These are phyloP conservation scores for Floccularia luteovirens DNA, from an alignment of 768 basidiomycete species.

Conservation along the genomic window DNA sequence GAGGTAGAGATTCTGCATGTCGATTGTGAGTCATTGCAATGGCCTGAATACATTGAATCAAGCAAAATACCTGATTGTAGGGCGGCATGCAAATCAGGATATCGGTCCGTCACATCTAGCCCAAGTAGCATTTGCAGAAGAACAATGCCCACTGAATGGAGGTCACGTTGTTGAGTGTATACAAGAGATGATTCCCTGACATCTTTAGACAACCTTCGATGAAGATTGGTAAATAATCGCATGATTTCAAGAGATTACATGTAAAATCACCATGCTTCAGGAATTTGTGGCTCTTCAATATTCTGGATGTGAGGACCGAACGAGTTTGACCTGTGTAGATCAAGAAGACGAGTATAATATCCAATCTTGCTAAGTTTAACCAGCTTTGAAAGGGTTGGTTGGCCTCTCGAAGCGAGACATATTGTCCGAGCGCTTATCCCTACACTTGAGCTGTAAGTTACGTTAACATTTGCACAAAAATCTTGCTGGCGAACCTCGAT, in stretches of 20 bases:
- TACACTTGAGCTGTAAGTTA: conserved; percentile 13
- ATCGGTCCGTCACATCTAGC: conserved; percentile 52
- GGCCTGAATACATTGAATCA: background rate
- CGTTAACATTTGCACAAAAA: background rate
- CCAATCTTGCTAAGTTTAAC: conserved; percentile 71
- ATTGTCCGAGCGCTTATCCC: conserved; percentile 55
- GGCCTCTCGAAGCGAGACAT: conserved; percentile 48
- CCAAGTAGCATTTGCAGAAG: conserved; percentile 86
- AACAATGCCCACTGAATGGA: conserved; percentile 75
- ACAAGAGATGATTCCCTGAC: conserved; percentile 64
- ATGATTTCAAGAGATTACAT: background rate
- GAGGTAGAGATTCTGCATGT: conserved; percentile 42
- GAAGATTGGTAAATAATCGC: background rate
- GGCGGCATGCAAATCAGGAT: conserved; percentile 47
- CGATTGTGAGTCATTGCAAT: background rate
- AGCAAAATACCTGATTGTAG: conserved; percentile 40
- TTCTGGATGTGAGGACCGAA: conserved; percentile 37
- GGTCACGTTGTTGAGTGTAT: conserved; percentile 74
- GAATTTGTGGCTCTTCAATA: conserved; percentile 28
- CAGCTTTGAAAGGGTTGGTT: conserved; percentile 45
- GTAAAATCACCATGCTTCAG: conserved; percentile 33
- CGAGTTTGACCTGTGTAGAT: conserved; percentile 80
- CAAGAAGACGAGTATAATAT: conserved; percentile 66
- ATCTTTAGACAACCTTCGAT: conserved; percentile 64
- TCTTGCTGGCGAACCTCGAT: conserved; percentile 40